A percentile compares a stretch with the other conserved stretches of the same genome.
Evolutionary conservation across 148 eudicot genomes (phyloP).

Genomic region (Amaranthus cruentus): DNA sequence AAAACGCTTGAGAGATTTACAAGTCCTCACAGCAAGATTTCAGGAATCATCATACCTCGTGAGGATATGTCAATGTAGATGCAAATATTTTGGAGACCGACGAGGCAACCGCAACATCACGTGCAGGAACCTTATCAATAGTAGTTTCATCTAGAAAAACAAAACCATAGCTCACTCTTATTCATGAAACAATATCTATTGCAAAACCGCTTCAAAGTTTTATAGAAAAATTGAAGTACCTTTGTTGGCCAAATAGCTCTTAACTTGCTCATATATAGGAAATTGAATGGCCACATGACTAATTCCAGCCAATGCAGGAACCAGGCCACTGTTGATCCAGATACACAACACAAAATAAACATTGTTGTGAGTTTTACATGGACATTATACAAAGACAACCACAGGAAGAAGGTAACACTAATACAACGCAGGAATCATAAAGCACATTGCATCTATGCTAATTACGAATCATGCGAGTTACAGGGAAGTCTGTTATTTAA

Average conservation of each 20-base stretch:
- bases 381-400: neutral
- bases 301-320: conserved; percentile 93
- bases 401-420: neutral
- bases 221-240: conserved; percentile 34
- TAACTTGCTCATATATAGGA: conserved; percentile 84
- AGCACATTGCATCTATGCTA: too few relatives aligned
- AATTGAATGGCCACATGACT: conserved; percentile 97
- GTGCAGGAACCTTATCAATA: conserved; percentile 58
- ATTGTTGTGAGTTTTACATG: neutral
- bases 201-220: neutral
- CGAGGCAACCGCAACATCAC: conserved; percentile 88
- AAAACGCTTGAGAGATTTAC: neutral
- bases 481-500: neutral
- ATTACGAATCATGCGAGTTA: neutral
- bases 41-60: conserved; percentile 59
- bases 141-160: conserved; percentile 52
- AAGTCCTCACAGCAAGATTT: neutral
- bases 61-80: conserved; percentile 96
- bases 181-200: neutral
- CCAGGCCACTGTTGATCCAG: conserved; percentile 63
- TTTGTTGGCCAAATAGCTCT: conserved; percentile 64
- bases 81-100: conserved; percentile 95
- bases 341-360: conserved; percentile 11
- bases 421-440: neutral
- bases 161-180: conserved; percentile 1